Evolutionary conservation across 768 basidiomycete genomes (phyloP).

Genomic region (Leccinum sublutescens): DNA sequence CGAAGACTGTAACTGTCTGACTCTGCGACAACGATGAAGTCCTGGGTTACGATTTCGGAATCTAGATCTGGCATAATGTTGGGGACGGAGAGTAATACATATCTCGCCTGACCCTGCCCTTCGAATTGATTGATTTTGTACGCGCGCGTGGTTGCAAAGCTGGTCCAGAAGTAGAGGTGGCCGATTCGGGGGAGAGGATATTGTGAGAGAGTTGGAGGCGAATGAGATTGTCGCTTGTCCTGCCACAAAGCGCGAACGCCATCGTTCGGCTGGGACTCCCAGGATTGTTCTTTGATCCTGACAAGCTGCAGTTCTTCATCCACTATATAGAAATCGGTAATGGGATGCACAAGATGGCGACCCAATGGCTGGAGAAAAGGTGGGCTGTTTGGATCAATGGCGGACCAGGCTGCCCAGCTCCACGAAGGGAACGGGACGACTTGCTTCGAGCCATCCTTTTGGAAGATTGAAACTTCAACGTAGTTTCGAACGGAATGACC

Average conservation of each 20-base stretch:
- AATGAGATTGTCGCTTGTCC: neutral
- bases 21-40: constrained; percentile 14
- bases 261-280: neutral
- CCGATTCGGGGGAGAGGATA: neutral
- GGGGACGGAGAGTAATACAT: neutral
- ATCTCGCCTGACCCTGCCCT: neutral
- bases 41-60: constrained; percentile 5
- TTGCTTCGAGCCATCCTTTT: constrained; percentile 3
- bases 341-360: neutral
- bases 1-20: neutral
- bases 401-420: constrained; percentile 19
- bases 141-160: neutral
- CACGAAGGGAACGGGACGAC: constrained; percentile 16
- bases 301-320: neutral
- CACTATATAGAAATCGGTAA: constrained; percentile 9
- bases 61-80: neutral
- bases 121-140: neutral
- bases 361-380: neutral
- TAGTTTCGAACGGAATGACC: constrained; percentile 3
- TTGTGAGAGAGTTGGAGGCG: neutral
- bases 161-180: constrained; percentile 18
- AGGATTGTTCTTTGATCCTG: neutral
- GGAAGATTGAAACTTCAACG: constrained; percentile 2
- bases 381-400: neutral
- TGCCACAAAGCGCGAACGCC: neutral